These are phyloP conservation scores for Colletotrichum sojae DNA, from an alignment of 2,329 filamentous ascomycete species.

Conservation along the genomic window DNA sequence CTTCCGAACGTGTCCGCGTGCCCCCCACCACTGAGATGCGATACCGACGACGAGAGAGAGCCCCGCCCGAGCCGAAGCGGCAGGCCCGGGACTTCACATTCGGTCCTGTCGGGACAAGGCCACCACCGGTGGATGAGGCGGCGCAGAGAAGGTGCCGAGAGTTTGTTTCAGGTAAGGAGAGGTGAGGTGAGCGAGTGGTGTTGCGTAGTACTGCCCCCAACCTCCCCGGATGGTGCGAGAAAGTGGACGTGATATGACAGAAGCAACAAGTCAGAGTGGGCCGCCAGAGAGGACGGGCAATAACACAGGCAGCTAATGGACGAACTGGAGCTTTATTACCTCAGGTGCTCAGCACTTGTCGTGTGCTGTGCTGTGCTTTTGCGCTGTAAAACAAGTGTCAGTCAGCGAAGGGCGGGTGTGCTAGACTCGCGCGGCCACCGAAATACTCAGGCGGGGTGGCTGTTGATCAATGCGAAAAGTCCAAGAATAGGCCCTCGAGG, in stretches of 20 bases:
- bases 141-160: constrained; percentile 14
- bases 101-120: neutral
- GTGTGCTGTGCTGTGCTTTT: neutral
- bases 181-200: constrained; percentile 23
- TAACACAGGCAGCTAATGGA: neutral
- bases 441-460: constrained; percentile 23
- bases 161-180: constrained; percentile 35
- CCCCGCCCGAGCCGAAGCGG: neutral
- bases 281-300: too few species aligned
- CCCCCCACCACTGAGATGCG: constrained; percentile 1
- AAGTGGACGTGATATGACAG: too few species aligned
- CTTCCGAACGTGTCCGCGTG: neutral
- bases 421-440: neutral
- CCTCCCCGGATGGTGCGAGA: neutral
- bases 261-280: too few species aligned
- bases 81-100: neutral
- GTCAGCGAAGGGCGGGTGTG: neutral
- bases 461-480: constrained; percentile 35
- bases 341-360: too few species aligned
- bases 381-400: neutral
- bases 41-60: neutral
- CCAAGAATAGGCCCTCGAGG: constrained; percentile 32
- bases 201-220: constrained; percentile 14
- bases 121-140: neutral
- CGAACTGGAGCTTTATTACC: neutral